These are phyloP conservation scores for Prinsepia uniflora DNA, from an alignment of 306 rosid genomes.

Conservation along the genomic window DNA sequence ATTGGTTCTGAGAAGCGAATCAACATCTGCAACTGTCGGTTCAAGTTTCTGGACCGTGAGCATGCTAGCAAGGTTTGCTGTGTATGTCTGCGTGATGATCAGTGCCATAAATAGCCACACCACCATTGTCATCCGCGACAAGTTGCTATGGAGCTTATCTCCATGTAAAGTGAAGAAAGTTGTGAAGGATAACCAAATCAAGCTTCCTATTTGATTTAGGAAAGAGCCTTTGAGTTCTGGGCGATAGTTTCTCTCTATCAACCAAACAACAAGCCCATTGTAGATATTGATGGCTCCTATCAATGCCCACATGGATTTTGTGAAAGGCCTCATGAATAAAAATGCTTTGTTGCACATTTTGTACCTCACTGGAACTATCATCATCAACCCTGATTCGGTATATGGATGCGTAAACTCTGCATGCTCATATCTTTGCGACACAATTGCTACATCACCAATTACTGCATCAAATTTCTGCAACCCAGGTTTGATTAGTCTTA, in stretches of 20 bases:
- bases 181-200: conserved; percentile 41
- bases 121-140: conserved; percentile 46
- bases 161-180: conserved; percentile 42
- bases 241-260: conserved; percentile 37
- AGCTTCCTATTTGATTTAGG: conserved; percentile 36
- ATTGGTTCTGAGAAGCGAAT: conserved; percentile 19
- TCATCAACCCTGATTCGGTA: conserved; percentile 44
- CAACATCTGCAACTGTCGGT: conserved; percentile 34
- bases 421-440: conserved; percentile 20
- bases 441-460: conserved; percentile 44
- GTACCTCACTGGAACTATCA: conserved; percentile 40
- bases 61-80: conserved; percentile 47
- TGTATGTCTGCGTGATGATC: conserved; percentile 41
- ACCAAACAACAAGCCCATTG: conserved; percentile 52
- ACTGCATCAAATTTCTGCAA: conserved; percentile 44
- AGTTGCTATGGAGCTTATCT: conserved; percentile 31
- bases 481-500: background rate
- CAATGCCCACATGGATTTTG: conserved; percentile 41
- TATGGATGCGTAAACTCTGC: conserved; percentile 48
- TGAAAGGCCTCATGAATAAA: conserved; percentile 48
- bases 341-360: conserved; percentile 22
- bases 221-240: conserved; percentile 32
- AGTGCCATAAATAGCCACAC: conserved; percentile 52
- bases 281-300: conserved; percentile 30
- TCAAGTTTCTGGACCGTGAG: conserved; percentile 44